Evolutionary conservation across 2,329 filamentous ascomycete species (phyloP).

Genomic region (Neurospora crassa): DNA sequence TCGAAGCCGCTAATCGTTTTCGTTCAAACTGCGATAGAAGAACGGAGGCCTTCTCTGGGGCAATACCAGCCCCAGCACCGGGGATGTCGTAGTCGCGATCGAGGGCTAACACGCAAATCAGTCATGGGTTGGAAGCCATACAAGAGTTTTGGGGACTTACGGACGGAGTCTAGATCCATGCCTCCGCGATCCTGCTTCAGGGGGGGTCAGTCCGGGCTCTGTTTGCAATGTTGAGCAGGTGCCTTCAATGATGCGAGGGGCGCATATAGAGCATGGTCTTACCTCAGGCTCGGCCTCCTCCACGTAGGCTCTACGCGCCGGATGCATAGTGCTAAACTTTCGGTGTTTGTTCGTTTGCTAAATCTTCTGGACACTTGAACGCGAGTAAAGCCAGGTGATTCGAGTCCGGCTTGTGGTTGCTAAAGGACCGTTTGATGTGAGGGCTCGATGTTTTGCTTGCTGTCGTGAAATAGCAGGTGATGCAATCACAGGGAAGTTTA

Average conservation of each 20-base stretch:
- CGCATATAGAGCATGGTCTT: slow-evolving; percentile 25
- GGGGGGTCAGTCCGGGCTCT: slow-evolving; percentile 16
- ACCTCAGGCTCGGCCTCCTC: slow-evolving; percentile 69
- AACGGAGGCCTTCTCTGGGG: slow-evolving; percentile 74
- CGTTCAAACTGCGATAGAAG: slow-evolving; percentile 83
- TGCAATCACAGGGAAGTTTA: background rate
- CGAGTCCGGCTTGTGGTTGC: background rate
- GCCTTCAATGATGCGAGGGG: slow-evolving; percentile 11
- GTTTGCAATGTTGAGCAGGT: slow-evolving; percentile 15
- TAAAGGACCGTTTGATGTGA: background rate
- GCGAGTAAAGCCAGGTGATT: background rate
- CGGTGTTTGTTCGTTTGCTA: background rate
- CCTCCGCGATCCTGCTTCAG: slow-evolving; percentile 25
- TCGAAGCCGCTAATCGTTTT: slow-evolving; percentile 77
- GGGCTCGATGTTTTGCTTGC: background rate
- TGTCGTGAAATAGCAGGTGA: background rate
- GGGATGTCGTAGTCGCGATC: slow-evolving; percentile 83
- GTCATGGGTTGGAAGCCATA: background rate
- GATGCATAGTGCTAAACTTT: slow-evolving; percentile 57
- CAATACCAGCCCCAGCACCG: slow-evolving; percentile 52
- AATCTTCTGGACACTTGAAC: background rate
- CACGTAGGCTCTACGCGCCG: slow-evolving; percentile 84
- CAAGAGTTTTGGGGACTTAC: slow-evolving; percentile 17
- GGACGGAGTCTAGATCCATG: slow-evolving; percentile 41
- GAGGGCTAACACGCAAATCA: slow-evolving; percentile 24